A percentile compares a stretch with the other conserved stretches of the same genome.
Evolutionary conservation across 2,329 filamentous ascomycete species (phyloP).

Genomic region (Exophiala lecanii-corni): DNA sequence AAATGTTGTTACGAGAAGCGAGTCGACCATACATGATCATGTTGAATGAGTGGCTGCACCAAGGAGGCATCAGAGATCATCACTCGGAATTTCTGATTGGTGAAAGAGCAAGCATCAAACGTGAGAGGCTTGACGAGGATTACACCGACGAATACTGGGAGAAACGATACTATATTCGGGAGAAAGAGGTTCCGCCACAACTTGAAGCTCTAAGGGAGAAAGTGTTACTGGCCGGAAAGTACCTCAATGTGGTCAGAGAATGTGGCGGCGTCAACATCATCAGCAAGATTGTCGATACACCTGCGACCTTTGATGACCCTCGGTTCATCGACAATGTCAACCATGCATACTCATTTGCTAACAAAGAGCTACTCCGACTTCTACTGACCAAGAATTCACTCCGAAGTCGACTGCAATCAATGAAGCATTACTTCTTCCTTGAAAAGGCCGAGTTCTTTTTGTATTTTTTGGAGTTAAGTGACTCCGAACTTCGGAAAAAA

Average conservation of each 20-base stretch:
- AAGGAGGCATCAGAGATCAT: constrained; percentile 89
- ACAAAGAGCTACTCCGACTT: constrained; percentile 84
- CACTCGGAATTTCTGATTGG: constrained; percentile 93
- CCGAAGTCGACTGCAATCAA: constrained; percentile 76
- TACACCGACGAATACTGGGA: constrained; percentile 99
- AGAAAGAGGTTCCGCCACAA: constrained; percentile 86
- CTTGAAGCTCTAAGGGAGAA: constrained; percentile 88
- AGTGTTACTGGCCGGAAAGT: constrained; percentile 91
- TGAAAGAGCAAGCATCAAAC: constrained; percentile 89
- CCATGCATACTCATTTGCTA: constrained; percentile 88
- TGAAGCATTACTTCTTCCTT: constrained; percentile 99
- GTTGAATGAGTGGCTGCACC: constrained; percentile 98
- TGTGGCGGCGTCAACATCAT: constrained; percentile 94
- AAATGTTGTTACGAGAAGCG: constrained; percentile 76
- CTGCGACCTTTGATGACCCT: constrained; percentile 83
- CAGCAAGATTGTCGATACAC: constrained; percentile 77
- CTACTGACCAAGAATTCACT: constrained; percentile 89
- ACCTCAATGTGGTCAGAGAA: constrained; percentile 94
- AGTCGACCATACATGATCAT: constrained; percentile 95
- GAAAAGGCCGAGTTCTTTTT: constrained; percentile 97
- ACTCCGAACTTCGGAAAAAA: constrained; percentile 84
- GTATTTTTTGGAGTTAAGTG: constrained; percentile 89
- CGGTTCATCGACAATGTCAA: constrained; percentile 96
- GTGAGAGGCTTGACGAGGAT: constrained; percentile 87
- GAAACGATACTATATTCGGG: constrained; percentile 89